Evolutionary conservation across 2,329 filamentous ascomycete genomes (phyloP), one percentile per base, ranked within the genome.

Genomic region (Hirsutella rhossiliensis): DNA sequence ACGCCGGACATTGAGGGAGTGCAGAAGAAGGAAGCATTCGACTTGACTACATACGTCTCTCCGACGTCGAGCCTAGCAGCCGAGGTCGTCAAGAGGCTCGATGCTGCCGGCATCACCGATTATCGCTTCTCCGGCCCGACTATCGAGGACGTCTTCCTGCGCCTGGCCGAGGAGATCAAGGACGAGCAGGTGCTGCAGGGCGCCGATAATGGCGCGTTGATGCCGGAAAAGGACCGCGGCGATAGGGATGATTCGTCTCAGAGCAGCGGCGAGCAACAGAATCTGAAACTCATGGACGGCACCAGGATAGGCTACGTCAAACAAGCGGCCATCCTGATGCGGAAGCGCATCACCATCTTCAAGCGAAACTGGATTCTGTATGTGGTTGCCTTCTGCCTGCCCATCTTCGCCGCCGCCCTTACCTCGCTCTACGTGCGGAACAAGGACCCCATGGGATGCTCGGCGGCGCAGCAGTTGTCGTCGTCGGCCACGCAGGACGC

Each of bases 61-160:
- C 67, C 78, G 0, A 75, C 81, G 8, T 92, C 87, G 1, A 66
- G 70, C 17, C 70, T 82, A 39, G 86, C 87, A 0, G 84, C 86
- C 0, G 63, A 72, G 4, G 82, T 90, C 39, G 84, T 94, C 49
- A 72, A 74, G 40, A 62, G 72, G 11, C 69, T 96, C 1, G 84
- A 94, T 57, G 63, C 69, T 1, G 67, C 72, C 2, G 78, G 78
- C 0, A 72, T 94, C 36, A 70, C 71, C 15, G 84, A 94, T 46
- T 95, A 94, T 59, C 81, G 88, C 46, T 84, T 95, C 51, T 84
- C 84, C 15, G 87, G 87, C 0, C 90, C 89, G 1, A 94, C 87
- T 0, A 88, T 96, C 36, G 90, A 96, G 59, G 88, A 95, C 52
- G 88, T 95, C 0, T 96, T 96, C 61, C 66, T 96, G 20, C 82